A percentile compares a stretch with the other conserved stretches of the same genome.
These are phyloP conservation scores for Brassica cretica DNA, from an alignment of 345 rosid species.

Conservation along the genomic window DNA sequence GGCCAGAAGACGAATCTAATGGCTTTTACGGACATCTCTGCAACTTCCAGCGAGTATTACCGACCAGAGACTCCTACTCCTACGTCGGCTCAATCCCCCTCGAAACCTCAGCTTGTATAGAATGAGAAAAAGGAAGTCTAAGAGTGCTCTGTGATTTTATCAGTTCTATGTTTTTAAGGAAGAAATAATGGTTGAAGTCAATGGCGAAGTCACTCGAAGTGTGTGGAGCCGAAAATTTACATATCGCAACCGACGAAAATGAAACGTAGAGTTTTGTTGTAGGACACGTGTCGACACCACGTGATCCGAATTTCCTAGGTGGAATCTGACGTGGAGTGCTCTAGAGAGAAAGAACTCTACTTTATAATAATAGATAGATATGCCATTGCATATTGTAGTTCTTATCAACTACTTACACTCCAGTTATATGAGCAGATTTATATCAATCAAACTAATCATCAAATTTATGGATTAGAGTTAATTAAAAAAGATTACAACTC, in stretches of 20 bases:
- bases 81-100: not conserved
- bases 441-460: constrained; percentile 8
- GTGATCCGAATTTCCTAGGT: too few species aligned
- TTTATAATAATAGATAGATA: too few species aligned
- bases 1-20: not conserved
- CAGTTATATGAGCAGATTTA: not conserved
- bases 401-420: constrained; percentile 23
- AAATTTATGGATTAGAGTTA: constrained; percentile 2
- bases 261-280: too few species aligned
- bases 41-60: not conserved
- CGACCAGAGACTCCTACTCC: not conserved
- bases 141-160: not conserved
- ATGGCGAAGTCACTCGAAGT: too few species aligned
- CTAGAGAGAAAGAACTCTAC: too few species aligned
- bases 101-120: not conserved
- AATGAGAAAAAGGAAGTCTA: not conserved
- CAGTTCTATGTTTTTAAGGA: not conserved
- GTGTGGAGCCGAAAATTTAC: too few species aligned
- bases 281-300: too few species aligned
- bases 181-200: too few species aligned
- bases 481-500: not conserved
- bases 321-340: too few species aligned
- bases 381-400: too few species aligned
- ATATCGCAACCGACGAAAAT: too few species aligned
- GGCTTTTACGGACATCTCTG: not conserved